Conservation (phyloP, 345 rosid genomes). For the Pugionium cornutum region DNA sequence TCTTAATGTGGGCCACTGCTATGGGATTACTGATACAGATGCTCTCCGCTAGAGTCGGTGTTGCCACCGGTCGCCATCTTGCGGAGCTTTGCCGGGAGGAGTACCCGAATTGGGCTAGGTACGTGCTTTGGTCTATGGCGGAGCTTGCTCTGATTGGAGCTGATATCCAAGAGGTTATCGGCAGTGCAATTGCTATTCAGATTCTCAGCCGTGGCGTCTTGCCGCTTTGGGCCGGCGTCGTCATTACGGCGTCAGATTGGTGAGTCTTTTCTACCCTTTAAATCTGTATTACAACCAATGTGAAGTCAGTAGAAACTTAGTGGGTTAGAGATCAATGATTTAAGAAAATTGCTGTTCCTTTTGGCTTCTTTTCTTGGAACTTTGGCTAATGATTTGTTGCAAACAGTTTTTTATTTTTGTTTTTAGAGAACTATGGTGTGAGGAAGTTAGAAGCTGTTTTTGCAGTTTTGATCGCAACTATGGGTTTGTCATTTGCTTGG, state of each 20-base stretch:
- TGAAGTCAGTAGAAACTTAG: background rate
- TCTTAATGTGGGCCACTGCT: slow-evolving; percentile 82
- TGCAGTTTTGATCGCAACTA: slow-evolving; percentile 71
- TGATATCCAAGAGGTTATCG: slow-evolving; percentile 95
- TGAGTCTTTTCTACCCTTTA: slow-evolving; percentile 20
- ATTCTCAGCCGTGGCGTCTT: slow-evolving; percentile 77
- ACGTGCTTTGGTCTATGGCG: slow-evolving; percentile 85
- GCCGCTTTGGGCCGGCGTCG: slow-evolving; percentile 93
- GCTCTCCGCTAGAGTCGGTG: slow-evolving; percentile 86
- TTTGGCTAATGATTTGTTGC: slow-evolving; percentile 26
- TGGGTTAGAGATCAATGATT: background rate
- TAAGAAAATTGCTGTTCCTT: background rate
- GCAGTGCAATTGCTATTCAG: slow-evolving; percentile 91
- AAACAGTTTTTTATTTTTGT: slow-evolving; percentile 74
- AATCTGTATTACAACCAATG: too few species aligned
- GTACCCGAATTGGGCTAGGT: slow-evolving; percentile 82
- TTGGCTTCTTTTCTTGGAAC: background rate
- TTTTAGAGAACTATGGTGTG: slow-evolving; percentile 82
- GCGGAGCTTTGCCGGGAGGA: slow-evolving; percentile 94
- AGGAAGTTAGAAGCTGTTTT: slow-evolving; percentile 85
- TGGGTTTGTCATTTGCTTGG: slow-evolving; percentile 87
- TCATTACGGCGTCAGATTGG: slow-evolving; percentile 90
- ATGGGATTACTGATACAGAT: slow-evolving; percentile 86
- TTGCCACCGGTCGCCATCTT: slow-evolving; percentile 81
- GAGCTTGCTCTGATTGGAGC: slow-evolving; percentile 92